Conservation (phyloP, 257 asterid genomes). For the Vinca minor region DNA sequence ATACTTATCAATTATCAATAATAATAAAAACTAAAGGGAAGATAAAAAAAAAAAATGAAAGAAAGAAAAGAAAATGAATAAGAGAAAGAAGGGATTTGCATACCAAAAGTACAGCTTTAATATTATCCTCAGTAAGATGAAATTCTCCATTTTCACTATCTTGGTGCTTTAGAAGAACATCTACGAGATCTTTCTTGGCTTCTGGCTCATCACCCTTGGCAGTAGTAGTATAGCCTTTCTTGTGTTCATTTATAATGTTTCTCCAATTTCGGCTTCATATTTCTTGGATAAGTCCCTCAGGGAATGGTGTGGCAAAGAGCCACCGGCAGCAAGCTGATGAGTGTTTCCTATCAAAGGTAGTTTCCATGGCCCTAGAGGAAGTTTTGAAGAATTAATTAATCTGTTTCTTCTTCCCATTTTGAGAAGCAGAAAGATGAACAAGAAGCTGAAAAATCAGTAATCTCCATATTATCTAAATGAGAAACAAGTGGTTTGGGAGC, state of each 20-base stretch:
- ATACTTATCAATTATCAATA: too few species aligned
- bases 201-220: neutral
- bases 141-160: slow-evolving; percentile 10
- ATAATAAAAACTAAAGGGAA: too few species aligned
- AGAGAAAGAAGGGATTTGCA: neutral
- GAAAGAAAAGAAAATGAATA: neutral
- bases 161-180: slow-evolving; percentile 19
- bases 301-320: slow-evolving; percentile 16
- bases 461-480: slow-evolving; percentile 4
- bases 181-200: slow-evolving; percentile 12
- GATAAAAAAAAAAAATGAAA: too few species aligned
- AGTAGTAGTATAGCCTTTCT: neutral
- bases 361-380: slow-evolving; percentile 29
- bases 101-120: slow-evolving; percentile 24
- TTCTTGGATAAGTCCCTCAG: slow-evolving; percentile 21
- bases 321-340: slow-evolving; percentile 26
- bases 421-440: slow-evolving; percentile 8
- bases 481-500: neutral
- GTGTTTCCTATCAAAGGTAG: slow-evolving; percentile 28
- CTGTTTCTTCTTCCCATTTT: slow-evolving; percentile 1
- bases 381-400: neutral
- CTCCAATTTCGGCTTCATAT: slow-evolving; percentile 15
- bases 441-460: neutral
- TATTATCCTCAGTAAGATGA: slow-evolving; percentile 2
- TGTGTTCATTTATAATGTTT: slow-evolving; percentile 22